Base-by-base conservation (phyloP, 2,329 filamentous ascomycete species). In the Fonsecaea pugnacius region DNA sequence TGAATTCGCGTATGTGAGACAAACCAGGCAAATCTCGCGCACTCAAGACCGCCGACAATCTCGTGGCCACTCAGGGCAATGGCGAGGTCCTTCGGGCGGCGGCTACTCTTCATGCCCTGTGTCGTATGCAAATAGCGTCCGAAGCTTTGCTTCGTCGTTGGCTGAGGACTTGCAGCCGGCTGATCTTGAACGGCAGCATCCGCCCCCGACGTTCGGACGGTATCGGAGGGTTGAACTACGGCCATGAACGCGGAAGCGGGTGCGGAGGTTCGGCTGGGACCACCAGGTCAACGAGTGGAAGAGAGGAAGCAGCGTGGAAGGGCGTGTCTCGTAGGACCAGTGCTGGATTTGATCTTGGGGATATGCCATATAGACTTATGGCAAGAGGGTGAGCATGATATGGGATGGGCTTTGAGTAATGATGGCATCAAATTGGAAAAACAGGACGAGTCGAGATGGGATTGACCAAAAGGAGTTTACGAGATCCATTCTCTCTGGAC, bases 181-280 rank as follows among this genome's bases (percentile, higher is more conserved):
- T 18, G 8, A 59, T n/a, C 6, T 60, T 5, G 58, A 66, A 6
- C 40, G 54, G 40, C 24, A 52, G 21, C 53, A 56, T 46, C 62
- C 64, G 24, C 51, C 61, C 9, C 67, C 67, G 5, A 52, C 64
- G 8, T 67, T 67, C 60, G 76, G 73, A 56, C 75, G 76, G 3
- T 78, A 75, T 67, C 72, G 76, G 77, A 53, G 76, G 77, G 9
- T 67, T 75, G 40, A 70, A 70, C 8, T 75, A 74, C 62, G 73
- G 73, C 30, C 77, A 77, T 66, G 74, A 76, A 53, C 58, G 51
- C 12, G 73, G 71, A 24, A 70, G 69, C 21, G 74, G 74, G 5
- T 67, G 78, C 14, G 72, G 75, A 62, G 76, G 75, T 60, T 76
- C 75, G 69, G 74, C 73, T 40, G 75, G 76, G 9, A 76, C 74